These are phyloP conservation scores for Exophiala viscosa DNA, from an alignment of 2,329 filamentous ascomycete genomes.

Conservation along the genomic window DNA sequence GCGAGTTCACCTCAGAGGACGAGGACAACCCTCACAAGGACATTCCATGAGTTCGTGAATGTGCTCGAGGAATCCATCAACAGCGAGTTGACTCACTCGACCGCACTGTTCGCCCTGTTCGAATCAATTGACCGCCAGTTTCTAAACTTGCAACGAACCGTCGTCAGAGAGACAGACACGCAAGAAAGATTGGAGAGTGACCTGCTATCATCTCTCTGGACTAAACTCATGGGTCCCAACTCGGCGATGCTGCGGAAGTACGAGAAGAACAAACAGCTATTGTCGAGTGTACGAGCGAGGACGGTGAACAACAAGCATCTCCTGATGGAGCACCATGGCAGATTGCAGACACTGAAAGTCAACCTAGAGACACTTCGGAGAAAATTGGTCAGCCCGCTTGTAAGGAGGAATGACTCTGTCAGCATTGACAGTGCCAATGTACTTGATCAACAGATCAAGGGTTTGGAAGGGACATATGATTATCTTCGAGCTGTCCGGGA, in stretches of 20 bases:
- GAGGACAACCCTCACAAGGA: conserved; percentile 73
- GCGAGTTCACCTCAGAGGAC: conserved; percentile 77
- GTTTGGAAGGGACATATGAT: conserved; percentile 73
- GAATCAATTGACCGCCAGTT: conserved; percentile 89
- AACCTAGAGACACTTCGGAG: conserved; percentile 79
- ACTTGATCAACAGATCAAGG: conserved; percentile 75
- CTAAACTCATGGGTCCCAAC: conserved; percentile 73
- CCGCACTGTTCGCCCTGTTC: conserved; percentile 82
- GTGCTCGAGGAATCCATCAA: conserved; percentile 87
- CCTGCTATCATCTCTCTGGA: conserved; percentile 80
- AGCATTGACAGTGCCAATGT: conserved; percentile 57
- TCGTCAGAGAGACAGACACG: conserved; percentile 74
- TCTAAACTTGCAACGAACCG: conserved; percentile 77
- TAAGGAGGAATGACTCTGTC: conserved; percentile 61
- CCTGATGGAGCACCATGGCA: conserved; percentile 80
- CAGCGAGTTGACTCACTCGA: conserved; percentile 74
- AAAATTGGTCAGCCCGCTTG: conserved; percentile 79
- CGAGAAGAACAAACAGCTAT: conserved; percentile 79
- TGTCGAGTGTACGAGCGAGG: conserved; percentile 73
- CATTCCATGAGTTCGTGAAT: conserved; percentile 80
- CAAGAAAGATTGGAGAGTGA: conserved; percentile 80
- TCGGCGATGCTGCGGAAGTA: conserved; percentile 77
- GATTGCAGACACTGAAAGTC: conserved; percentile 76
- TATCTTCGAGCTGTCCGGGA: conserved; percentile 73
- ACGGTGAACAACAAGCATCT: conserved; percentile 85